Conservation (phyloP, 306 rosid species). For the Casuarina glauca region DNA sequence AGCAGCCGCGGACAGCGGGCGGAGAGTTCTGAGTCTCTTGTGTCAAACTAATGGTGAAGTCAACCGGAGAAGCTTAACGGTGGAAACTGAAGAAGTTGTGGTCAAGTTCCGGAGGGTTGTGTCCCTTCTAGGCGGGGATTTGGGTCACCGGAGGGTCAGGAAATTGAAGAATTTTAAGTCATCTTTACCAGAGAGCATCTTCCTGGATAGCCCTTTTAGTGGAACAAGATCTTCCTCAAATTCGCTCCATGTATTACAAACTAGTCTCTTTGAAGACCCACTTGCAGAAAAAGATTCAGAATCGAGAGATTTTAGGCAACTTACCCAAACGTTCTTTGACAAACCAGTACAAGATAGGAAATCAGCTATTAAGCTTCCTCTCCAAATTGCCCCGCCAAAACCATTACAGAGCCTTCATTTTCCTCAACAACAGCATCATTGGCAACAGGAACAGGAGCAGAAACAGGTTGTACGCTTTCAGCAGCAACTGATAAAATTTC, state of each 20-base stretch:
- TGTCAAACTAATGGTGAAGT: constrained; percentile 61
- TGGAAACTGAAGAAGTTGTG: constrained; percentile 85
- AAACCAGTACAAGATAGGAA: constrained; percentile 38
- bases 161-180: constrained; percentile 48
- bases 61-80: constrained; percentile 52
- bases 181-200: constrained; percentile 57
- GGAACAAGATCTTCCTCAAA: constrained; percentile 36
- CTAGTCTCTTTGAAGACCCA: constrained; percentile 47
- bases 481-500: constrained; percentile 68
- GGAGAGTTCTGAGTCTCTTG: constrained; percentile 60
- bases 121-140: constrained; percentile 63
- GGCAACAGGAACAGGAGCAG: constrained; percentile 41
- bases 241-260: constrained; percentile 41
- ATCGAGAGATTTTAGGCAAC: neutral
- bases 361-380: constrained; percentile 55
- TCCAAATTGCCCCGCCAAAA: constrained; percentile 51
- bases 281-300: constrained; percentile 26
- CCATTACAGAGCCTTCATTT: constrained; percentile 50
- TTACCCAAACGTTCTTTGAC: neutral
- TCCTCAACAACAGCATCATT: constrained; percentile 49
- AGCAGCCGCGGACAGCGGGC: constrained; percentile 77
- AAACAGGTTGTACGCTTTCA: constrained; percentile 55
- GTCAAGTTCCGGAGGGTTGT: constrained; percentile 79
- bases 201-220: constrained; percentile 68
- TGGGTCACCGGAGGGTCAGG: constrained; percentile 84